Percentiles rank a stretch among this genome's conserved stretches.
phyloP scores from a whole-genome alignment of 768 basidiomycete genomes.

The Mycena crocata region DNA sequence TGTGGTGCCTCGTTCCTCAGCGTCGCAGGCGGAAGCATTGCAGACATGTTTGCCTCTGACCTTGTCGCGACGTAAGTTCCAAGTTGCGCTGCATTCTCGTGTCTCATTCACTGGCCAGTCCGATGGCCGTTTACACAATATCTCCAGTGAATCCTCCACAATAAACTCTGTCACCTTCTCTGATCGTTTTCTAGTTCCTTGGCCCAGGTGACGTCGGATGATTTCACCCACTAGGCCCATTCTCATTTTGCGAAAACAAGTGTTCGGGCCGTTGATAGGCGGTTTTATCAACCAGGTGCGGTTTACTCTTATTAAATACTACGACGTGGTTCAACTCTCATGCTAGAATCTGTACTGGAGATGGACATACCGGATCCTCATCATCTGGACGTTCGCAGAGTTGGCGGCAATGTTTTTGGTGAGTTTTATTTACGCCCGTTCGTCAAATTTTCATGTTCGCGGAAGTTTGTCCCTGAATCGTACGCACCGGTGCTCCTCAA shows the following conservation, averaged over 20 bases:
- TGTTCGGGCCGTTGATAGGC: constrained; percentile 2
- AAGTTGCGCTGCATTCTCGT: not conserved
- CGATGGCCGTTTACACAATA: constrained; percentile 67
- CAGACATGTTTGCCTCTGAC: constrained; percentile 59
- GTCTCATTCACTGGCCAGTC: constrained; percentile 41
- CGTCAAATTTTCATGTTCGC: not conserved
- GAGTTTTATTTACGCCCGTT: constrained; percentile 30
- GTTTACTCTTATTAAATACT: too few relatives aligned
- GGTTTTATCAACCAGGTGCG: constrained; percentile 79
- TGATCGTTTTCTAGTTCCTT: constrained; percentile 19
- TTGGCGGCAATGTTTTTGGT: constrained; percentile 64
- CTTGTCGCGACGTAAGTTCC: too few relatives aligned
- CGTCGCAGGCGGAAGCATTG: constrained; percentile 66
- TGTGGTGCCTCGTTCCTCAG: constrained; percentile 68
- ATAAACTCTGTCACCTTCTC: constrained; percentile 23
- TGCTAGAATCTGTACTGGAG: constrained; percentile 69
- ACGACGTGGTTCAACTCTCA: not conserved
- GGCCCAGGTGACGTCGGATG: constrained; percentile 22
- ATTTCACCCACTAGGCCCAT: too few relatives aligned
- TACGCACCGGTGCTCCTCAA: constrained; percentile 71
- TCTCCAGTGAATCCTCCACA: constrained; percentile 67
- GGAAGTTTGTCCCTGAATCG: constrained; percentile 83
- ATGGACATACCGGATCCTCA: constrained; percentile 80
- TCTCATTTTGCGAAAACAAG: not conserved
- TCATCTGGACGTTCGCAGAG: constrained; percentile 77